A percentile compares a stretch with the other conserved stretches of the same genome.
Conservation (phyloP, 306 rosid species). For the Rubus parviflorus region DNA sequence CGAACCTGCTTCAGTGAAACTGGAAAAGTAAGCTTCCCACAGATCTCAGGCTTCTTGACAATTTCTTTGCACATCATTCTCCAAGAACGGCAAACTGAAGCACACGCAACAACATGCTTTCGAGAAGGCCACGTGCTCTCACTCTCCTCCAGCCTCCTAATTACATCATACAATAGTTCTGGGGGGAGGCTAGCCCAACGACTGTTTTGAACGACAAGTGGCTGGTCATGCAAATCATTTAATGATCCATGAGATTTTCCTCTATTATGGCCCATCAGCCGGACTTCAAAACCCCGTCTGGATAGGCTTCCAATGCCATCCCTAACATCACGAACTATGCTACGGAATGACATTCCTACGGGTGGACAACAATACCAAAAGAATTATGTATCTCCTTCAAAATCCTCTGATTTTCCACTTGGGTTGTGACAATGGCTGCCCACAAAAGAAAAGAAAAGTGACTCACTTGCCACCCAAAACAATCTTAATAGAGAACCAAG, state of each 20-base stretch:
- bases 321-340: conserved; percentile 87
- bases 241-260: conserved; percentile 83
- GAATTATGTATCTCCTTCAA: conserved; percentile 23
- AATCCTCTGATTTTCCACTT: conserved; percentile 34
- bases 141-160: conserved; percentile 81
- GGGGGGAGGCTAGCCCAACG: conserved; percentile 87
- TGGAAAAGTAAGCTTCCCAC: conserved; percentile 85
- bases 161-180: conserved; percentile 70
- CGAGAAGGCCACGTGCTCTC: conserved; percentile 84
- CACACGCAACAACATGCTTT: conserved; percentile 80
- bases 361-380: conserved; percentile 19
- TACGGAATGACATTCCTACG: conserved; percentile 79
- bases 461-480: conserved; percentile 20
- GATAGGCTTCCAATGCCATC: conserved; percentile 90
- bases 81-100: conserved; percentile 89
- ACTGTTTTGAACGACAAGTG: conserved; percentile 64
- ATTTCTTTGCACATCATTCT: conserved; percentile 88
- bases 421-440: conserved; percentile 38
- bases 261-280: conserved; percentile 61
- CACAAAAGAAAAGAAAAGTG: conserved; percentile 10
- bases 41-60: conserved; percentile 68
- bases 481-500: background rate
- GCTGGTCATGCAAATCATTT: conserved; percentile 68
- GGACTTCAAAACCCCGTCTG: conserved; percentile 75
- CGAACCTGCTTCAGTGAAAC: conserved; percentile 82